A percentile compares a stretch with the other conserved stretches of the same genome.
Evolutionary conservation across 2,329 filamentous ascomycete species (phyloP).

Genomic region (Aphanoascus verrucosus): DNA sequence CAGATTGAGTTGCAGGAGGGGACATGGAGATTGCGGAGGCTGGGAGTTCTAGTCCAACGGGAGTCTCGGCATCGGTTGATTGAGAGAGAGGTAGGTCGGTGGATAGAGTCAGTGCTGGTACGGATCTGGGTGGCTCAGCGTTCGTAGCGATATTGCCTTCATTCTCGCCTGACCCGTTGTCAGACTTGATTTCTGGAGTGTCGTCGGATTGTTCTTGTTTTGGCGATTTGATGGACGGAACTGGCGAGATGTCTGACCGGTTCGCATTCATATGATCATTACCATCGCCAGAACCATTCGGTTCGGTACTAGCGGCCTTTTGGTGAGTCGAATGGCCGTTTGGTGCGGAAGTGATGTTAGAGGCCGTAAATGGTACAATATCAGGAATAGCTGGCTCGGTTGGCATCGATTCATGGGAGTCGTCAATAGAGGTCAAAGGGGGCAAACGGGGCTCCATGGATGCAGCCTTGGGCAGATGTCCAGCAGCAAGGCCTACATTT

Average conservation of each 20-base stretch:
- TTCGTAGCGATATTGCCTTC: neutral
- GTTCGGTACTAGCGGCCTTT: neutral
- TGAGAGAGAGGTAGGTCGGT: neutral
- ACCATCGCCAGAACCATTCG: neutral
- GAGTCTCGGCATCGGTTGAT: constrained; percentile 10
- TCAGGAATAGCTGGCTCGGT: neutral
- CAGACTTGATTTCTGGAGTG: neutral
- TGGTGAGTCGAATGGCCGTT: neutral
- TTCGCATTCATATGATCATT: neutral
- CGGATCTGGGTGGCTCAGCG: neutral
- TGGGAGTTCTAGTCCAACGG: neutral
- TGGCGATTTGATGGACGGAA: neutral
- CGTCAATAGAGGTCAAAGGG: neutral
- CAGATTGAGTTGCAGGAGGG: constrained; percentile 11
- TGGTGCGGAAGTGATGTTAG: neutral
- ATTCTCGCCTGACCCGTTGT: neutral
- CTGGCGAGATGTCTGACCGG: neutral
- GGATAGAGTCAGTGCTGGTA: constrained; percentile 4
- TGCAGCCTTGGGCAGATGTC: constrained; percentile 1
- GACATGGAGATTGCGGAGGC: constrained; percentile 11
- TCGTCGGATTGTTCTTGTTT: constrained; percentile 7
- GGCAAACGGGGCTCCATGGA: constrained; percentile 8
- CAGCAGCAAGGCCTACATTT: constrained; percentile 1
- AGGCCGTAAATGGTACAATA: neutral
- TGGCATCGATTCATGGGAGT: neutral